Base-by-base conservation (phyloP, 495 filamentous ascomycete genomes). In the Penicillium mononematosum region DNA sequence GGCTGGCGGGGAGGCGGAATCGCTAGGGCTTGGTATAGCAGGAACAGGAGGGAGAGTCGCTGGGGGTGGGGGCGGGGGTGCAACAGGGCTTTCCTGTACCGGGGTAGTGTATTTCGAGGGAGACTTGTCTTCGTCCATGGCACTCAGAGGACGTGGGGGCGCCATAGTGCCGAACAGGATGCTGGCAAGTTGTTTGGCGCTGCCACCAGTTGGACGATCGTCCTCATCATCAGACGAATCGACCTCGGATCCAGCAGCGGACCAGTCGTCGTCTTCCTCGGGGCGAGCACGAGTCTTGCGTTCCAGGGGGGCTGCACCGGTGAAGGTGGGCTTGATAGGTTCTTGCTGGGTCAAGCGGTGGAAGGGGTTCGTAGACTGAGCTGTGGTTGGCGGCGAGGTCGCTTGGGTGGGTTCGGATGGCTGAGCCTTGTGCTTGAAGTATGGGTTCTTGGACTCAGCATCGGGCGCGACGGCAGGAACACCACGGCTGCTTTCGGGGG, bases 141-240 rank as follows among this genome's bases (percentile, higher is more conserved):
- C 88, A 47, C 89, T 93, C 25, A 96, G 70, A 34, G 95, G 91
- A 50, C 93, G 85, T 20, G 94, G 94, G 42, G 94, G 94, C 10
- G 82, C 94, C 94, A 98, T 98, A 49, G 93, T 96, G 54, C 94
- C 92, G 72, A 98, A 98, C 31, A 98, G 83, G 58, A 92, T 94
- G 36, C 88, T 92, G 17, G 94, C 94, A 34, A 98, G 85, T 56
- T 95, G 88, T 58, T 92, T 93, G 45, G 94, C 93, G 59, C 86
- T 91, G 53, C 86, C 84, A 29, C 89, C 89, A 45, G 83, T 86
- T 11, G 89, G 85, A 12, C 85, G 85, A 51, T 89, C 86, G 38
- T 90, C 89, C 17, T 86, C 83, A 44, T 88, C 85, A 54, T 83
- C 80, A 31, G 88, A 86, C 0, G 75, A 78, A 24, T 90, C 88